Base-by-base conservation (phyloP, 768 basidiomycete genomes). In the Trametes gibbosa region DNA sequence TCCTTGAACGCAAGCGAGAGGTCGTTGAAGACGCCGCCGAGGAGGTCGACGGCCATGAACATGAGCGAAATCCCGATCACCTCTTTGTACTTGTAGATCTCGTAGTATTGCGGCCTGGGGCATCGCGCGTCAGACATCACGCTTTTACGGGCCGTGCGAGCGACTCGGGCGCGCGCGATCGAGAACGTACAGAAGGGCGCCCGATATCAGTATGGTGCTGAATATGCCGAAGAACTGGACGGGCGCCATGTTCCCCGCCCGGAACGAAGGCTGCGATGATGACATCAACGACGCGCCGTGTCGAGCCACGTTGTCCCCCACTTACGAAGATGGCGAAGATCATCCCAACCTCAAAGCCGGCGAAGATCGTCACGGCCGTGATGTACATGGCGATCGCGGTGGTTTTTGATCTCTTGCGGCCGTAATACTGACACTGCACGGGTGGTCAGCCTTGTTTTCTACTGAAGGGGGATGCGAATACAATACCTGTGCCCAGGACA, bases 41-140 rank as follows among this genome's bases (percentile, higher is more conserved):
- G 67, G 53, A 85, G 76, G 66, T 94, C 91, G 50, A 92, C 77
- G 9, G 72, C 63, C 75, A 92, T 85, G 74, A 92, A 92, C 7
- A 76, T 42, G 43, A 88, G 73, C 0, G 86, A 89, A 51, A 94
- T 83, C 8, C 91, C 90, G 23, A 82, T 66, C 39, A 88, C 85
- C 62, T 84, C 80, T 62, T 76, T 76, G 65, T 78, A 76, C 61
- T 81, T 80, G 72, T 80, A 87, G 45, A 93, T 92, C 67, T 92
- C 89, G 69, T 79, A 84, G 65, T 87, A 92, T 69, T 93, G 90
- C 0, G 91, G 83, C 1, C 76, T 75, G 32, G 42, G 23, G 76
- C 16, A 32, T 34, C 12, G 12, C 13, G 19, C 1, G 19, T 51
- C 16, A 53, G 51, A 4, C 7, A 48, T 77, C 65, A n/a, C n/a